Evolutionary conservation across 805 yeast species (phyloP), one percentile per base, ranked within the genome.

Genomic region (Candida gorgasii): DNA sequence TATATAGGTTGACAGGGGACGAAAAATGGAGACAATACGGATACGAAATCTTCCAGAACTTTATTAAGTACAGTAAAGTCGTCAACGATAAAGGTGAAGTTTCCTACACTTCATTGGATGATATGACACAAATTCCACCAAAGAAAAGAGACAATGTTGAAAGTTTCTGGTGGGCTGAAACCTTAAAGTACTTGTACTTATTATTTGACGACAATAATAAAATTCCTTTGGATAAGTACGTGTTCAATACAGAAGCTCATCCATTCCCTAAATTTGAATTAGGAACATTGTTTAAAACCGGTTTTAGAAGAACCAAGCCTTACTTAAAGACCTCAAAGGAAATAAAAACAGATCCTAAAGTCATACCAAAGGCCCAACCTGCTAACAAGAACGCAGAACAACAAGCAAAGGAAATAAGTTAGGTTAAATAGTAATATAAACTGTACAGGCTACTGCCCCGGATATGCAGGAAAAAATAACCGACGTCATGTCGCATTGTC

Each of bases 141-240:
- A 58, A 57, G n/a, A 55, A 58, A 15, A 64, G 75, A 41, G 93
- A 90, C 62, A 87, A 86, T 57, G 78, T 86, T 79, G 97, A 89
- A 63, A 84, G 95, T 15, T 89, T 88, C 71, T 90, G 97, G 97
- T 72, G 87, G 39, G 90, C 96, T 2, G 97, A 90, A 61, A 90
- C 97, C 3, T 74, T 90, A 58, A 90, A 90, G 63, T 90, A 89
- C 63, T 69, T 89, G 30, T 87, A 87, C 55, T 64, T 88, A 43
- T 67, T 89, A 48, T 89, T 89, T 63, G 93, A 86, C 50, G 81
- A 80, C 52, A 72, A 73, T 13, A 70, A 76, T 48, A 73, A 79
- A 42, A 64, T 86, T 49, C 89, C 90, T 22, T 67, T 89, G 51
- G 78, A 78, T 36, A 65, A 81, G 44, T 76, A 82, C 41, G 89